A percentile compares a stretch with the other conserved stretches of the same genome.
Evolutionary conservation across 768 basidiomycete species (phyloP).

Genomic region (Trametes cinnabarina): DNA sequence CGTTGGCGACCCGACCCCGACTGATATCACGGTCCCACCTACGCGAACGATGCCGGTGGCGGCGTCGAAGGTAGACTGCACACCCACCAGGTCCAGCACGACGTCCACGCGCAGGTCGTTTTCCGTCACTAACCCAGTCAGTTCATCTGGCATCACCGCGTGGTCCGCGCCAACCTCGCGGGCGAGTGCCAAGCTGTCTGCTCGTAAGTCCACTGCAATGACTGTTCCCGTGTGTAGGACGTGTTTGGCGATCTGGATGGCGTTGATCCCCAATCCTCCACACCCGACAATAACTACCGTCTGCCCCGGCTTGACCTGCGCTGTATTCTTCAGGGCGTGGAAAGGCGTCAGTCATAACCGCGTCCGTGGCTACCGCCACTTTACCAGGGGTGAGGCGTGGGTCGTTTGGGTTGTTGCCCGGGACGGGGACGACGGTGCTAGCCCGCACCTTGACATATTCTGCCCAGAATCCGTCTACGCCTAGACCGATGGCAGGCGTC

Average conservation of each 20-base stretch:
- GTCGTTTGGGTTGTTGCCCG: slow-evolving; percentile 4
- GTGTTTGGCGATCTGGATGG: slow-evolving; percentile 18
- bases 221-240: slow-evolving; percentile 1
- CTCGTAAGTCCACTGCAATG: slow-evolving; percentile 10
- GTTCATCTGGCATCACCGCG: slow-evolving; percentile 1
- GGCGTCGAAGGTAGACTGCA: slow-evolving; percentile 2
- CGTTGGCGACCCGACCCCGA: slow-evolving; percentile 1
- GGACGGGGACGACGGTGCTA: slow-evolving; percentile 13
- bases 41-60: neutral
- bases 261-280: slow-evolving; percentile 31
- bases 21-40: slow-evolving; percentile 2
- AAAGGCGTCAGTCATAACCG: slow-evolving; percentile 17
- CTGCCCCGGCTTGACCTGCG: slow-evolving; percentile 5
- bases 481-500: slow-evolving; percentile 3
- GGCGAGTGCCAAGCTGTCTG: slow-evolving; percentile 4
- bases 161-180: slow-evolving; percentile 14
- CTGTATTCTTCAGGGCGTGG: slow-evolving; percentile 6
- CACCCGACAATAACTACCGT: slow-evolving; percentile 37
- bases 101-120: slow-evolving; percentile 1
- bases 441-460: slow-evolving; percentile 4
- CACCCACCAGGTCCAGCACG: slow-evolving; percentile 13
- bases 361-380: slow-evolving; percentile 17
- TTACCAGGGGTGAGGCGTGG: neutral
- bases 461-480: slow-evolving; percentile 13
- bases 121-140: neutral